Evolutionary conservation across 768 basidiomycete species (phyloP).

Genomic region (Xerocomellus amylosporus): DNA sequence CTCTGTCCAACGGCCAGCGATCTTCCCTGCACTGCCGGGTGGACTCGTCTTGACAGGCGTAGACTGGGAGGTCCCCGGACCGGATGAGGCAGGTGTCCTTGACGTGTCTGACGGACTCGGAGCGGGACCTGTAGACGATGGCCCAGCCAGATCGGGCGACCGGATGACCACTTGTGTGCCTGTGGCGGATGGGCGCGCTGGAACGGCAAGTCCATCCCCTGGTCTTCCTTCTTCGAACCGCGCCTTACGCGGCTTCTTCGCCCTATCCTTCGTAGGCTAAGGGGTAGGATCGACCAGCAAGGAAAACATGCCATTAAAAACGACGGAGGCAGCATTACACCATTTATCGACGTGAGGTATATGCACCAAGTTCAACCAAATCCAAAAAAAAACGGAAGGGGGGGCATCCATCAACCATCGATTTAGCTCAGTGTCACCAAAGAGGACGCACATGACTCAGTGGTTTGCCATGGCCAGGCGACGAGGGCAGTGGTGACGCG

Average conservation of each 20-base stretch:
- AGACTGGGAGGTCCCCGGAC: not conserved
- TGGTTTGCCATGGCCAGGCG: slow-evolving; percentile 62
- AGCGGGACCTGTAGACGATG: slow-evolving; percentile 3
- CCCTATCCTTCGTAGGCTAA: slow-evolving; percentile 74
- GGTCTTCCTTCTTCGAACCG: slow-evolving; percentile 18
- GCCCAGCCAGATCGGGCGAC: not conserved
- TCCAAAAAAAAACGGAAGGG: slow-evolving; percentile 12
- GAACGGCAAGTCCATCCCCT: not conserved
- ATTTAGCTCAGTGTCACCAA: slow-evolving; percentile 53
- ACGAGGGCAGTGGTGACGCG: slow-evolving; percentile 35
- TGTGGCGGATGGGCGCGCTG: not conserved
- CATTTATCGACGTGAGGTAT: slow-evolving; percentile 31
- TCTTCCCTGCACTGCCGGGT: slow-evolving; percentile 10
- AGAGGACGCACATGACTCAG: slow-evolving; percentile 86
- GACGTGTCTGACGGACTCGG: not conserved
- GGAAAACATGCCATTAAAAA: slow-evolving; percentile 28
- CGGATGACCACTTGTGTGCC: not conserved
- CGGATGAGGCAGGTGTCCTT: not conserved
- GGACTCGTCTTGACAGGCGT: slow-evolving; percentile 6
- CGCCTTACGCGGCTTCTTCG: slow-evolving; percentile 61
- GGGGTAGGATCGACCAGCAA: slow-evolving; percentile 12
- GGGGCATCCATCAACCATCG: slow-evolving; percentile 40
- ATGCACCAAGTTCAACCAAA: slow-evolving; percentile 20
- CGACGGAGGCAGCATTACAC: slow-evolving; percentile 28
- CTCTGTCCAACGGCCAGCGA: slow-evolving; percentile 35